phyloP scores from a whole-genome alignment of 2,329 filamentous ascomycete species.

The Penicillium sp. region DNA sequence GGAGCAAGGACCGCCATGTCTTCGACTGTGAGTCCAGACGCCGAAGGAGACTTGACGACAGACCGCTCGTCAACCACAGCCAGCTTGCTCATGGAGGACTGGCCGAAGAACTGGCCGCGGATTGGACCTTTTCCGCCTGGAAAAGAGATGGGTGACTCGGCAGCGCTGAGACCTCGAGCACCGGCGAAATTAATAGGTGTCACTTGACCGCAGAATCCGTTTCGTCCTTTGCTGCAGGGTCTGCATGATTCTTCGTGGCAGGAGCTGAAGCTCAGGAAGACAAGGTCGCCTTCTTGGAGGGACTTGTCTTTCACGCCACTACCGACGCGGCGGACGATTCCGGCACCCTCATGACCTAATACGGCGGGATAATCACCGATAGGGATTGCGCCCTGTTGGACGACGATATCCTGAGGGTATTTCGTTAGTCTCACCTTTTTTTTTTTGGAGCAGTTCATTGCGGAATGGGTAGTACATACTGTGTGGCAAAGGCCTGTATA shows the following conservation, averaged over 20 bases:
- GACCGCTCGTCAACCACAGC: conserved; percentile 31
- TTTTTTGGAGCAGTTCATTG: background rate
- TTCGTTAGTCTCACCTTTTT: background rate
- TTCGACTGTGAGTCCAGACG: conserved; percentile 9
- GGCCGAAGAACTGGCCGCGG: conserved; percentile 37
- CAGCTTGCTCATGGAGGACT: conserved; percentile 34
- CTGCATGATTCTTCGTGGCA: conserved; percentile 21
- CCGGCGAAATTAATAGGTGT: conserved; percentile 28
- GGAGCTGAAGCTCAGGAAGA: conserved; percentile 28
- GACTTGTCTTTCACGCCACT: conserved; percentile 23
- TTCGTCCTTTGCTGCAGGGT: conserved; percentile 18
- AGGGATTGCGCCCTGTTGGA: conserved; percentile 26
- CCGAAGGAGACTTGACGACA: conserved; percentile 26
- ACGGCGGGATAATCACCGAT: conserved; percentile 27
- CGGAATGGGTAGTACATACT: conserved; percentile 13
- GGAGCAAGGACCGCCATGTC: conserved; percentile 30
- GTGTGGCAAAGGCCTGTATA: conserved; percentile 37
- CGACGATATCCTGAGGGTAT: conserved; percentile 26
- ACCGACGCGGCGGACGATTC: conserved; percentile 31
- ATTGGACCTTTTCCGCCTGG: conserved; percentile 17
- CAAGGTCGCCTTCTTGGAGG: conserved; percentile 32
- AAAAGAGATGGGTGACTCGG: conserved; percentile 23
- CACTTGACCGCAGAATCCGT: conserved; percentile 22
- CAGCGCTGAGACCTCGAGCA: conserved; percentile 15
- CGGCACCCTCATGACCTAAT: conserved; percentile 28